Evolutionary conservation across 2,329 filamentous ascomycete species (phyloP), one percentile per base, ranked within the genome.

Genomic region (Stachybotrys chartarum): DNA sequence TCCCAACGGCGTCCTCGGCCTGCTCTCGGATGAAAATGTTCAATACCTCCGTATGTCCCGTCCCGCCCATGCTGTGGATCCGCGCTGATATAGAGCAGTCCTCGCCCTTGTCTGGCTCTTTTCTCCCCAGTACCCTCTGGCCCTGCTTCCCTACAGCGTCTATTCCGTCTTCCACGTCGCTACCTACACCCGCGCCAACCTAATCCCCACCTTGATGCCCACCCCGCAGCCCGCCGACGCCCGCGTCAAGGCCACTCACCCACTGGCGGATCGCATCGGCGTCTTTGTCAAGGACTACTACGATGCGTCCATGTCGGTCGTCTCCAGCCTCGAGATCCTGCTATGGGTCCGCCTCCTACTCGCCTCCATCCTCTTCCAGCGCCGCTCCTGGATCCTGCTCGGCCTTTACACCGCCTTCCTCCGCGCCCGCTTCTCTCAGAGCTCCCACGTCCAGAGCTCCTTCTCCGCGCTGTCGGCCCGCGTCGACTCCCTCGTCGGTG

Each of bases 111-210:
- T 97, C 66, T 99, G 94, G 94, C 89, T 99, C 65, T 87, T 93
- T 74, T 86, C 87, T 58, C 88, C 90, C 64, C 92, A 97, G 77
- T 88, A 95, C 66, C 86, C 91, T 44, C 81, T 97, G 64, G 94
- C 94, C 55, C 83, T 99, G 66, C 84, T 97, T 55, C 94, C 94
- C 31, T 99, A 96, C 78, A 87, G 86, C 64, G 90, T 99, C 74
- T 99, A 97, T 83, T 97, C 93, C 57, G 75, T 97, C 74, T 99
- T 99, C 86, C 94, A 99, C 77, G 91, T 97, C 64, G 90, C 92
- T 59, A 97, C 94, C 61, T 99, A 99, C 77, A 90, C 89, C 62
- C 91, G 94, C 72, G 88, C 89, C 71, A 96, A 96, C 78, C 76
- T 99, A 61, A 88, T 99, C 65, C 94, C 94, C 58, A 91, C 90